These are phyloP conservation scores for Cenchrus purpureus DNA, from an alignment of 176 grass and related monocot species.

Conservation along the genomic window DNA sequence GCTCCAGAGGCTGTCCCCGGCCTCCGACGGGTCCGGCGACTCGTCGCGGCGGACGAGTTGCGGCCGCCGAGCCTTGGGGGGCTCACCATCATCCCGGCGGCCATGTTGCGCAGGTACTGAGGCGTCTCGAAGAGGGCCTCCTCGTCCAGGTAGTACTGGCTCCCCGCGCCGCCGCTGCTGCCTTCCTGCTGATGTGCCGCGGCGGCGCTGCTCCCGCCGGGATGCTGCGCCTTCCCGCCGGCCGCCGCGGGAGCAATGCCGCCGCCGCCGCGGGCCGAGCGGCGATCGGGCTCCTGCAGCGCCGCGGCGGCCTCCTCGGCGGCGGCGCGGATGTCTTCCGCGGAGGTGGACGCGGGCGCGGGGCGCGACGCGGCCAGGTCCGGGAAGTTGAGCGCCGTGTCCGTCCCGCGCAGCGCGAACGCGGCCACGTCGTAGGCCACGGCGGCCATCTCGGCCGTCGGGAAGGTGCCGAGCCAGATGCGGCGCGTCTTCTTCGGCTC, in stretches of 20 bases:
- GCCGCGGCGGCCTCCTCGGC: slow-evolving; percentile 59
- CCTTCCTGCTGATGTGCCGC: slow-evolving; percentile 5
- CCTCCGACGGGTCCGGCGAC: slow-evolving; percentile 53
- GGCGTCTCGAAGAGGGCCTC: slow-evolving; percentile 94
- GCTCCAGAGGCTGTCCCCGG: slow-evolving; percentile 68
- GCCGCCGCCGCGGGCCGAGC: not conserved
- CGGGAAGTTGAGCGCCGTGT: slow-evolving; percentile 85
- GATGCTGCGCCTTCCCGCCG: not conserved
- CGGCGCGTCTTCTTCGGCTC: slow-evolving; percentile 86
- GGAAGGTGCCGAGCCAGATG: slow-evolving; percentile 98
- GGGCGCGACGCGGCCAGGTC: slow-evolving; percentile 48
- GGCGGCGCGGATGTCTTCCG: slow-evolving; percentile 73
- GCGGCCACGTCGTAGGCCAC: slow-evolving; percentile 90
- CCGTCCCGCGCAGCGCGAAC: slow-evolving; percentile 62
- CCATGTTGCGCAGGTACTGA: slow-evolving; percentile 80
- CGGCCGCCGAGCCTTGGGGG: slow-evolving; percentile 72
- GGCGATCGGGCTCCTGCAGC: not conserved
- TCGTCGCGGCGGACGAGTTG: slow-evolving; percentile 55
- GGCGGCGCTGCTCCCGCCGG: not conserved
- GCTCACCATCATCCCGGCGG: slow-evolving; percentile 96
- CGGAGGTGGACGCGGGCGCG: slow-evolving; percentile 60
- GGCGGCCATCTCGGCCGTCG: slow-evolving; percentile 94
- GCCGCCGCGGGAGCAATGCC: slow-evolving; percentile 31
- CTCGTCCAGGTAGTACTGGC: slow-evolving; percentile 71
- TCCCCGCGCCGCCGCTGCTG: not conserved